Evolutionary conservation across 2,329 filamentous ascomycete genomes (phyloP).

Genomic region (Fusarium succisae): DNA sequence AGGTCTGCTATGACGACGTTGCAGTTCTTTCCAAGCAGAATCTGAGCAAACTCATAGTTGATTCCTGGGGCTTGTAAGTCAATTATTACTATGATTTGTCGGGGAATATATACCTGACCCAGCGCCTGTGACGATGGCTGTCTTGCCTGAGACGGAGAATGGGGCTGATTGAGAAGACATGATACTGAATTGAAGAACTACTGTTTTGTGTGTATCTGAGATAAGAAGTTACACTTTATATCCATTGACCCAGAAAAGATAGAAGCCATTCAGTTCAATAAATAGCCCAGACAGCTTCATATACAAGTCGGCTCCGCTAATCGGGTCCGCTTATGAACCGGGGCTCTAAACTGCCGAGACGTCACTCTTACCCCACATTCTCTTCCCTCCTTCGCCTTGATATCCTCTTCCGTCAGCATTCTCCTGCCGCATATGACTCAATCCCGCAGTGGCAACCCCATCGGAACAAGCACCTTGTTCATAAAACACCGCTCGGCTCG

Average conservation of each 20-base stretch:
- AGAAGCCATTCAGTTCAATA: not conserved
- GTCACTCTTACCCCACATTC: conserved; percentile 30
- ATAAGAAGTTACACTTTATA: not conserved
- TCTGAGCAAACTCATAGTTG: conserved; percentile 51
- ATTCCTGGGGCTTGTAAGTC: conserved; percentile 1
- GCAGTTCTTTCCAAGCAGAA: conserved; percentile 53
- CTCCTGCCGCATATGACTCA: not conserved
- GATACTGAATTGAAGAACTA: not conserved
- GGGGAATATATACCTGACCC: conserved; percentile 1
- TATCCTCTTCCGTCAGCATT: not conserved
- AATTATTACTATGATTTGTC: accelerated
- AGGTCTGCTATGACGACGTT: conserved; percentile 59
- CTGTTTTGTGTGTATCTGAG: accelerated
- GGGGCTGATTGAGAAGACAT: conserved; percentile 11
- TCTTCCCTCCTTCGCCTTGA: conserved; percentile 19
- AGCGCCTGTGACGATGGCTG: conserved; percentile 34
- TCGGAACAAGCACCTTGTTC: not conserved
- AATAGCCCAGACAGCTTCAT: not conserved
- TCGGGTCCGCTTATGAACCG: conserved; percentile 6
- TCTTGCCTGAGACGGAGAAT: conserved; percentile 37
- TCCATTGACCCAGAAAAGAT: accelerated
- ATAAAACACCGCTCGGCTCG: not conserved
- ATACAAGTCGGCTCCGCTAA: not conserved
- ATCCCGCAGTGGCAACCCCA: not conserved
- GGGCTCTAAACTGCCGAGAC: not conserved